phyloP scores from a whole-genome alignment of 768 basidiomycete genomes.

The Suillus discolor region DNA sequence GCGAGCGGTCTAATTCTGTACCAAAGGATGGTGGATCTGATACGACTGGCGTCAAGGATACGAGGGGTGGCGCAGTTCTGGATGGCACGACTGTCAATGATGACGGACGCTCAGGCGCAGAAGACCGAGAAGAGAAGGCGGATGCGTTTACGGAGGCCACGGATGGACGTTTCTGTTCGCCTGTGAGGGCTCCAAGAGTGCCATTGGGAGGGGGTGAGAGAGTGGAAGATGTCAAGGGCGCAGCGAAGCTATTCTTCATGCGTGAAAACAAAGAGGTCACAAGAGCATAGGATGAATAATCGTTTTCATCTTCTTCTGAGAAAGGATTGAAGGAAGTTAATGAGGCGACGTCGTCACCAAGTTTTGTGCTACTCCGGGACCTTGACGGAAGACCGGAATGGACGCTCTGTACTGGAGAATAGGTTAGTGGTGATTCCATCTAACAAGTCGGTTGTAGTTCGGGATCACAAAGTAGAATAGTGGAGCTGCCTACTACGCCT shows the following conservation, averaged over 20 bases:
- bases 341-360: constrained; percentile 62
- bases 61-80: constrained; percentile 75
- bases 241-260: constrained; percentile 78
- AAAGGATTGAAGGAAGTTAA: constrained; percentile 91
- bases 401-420: constrained; percentile 30
- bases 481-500: neutral
- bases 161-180: constrained; percentile 66
- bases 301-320: constrained; percentile 91
- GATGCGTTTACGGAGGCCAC: constrained; percentile 44
- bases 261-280: constrained; percentile 80
- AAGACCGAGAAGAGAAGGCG: constrained; percentile 47
- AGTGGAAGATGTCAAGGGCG: constrained; percentile 58
- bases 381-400: constrained; percentile 50
- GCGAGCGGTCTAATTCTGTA: constrained; percentile 61
- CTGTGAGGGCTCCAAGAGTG: constrained; percentile 30
- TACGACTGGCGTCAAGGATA: constrained; percentile 84
- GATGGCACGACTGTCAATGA: constrained; percentile 54
- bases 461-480: neutral
- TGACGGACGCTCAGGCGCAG: constrained; percentile 56
- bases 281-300: constrained; percentile 83
- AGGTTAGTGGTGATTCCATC: constrained; percentile 38
- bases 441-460: neutral
- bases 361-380: constrained; percentile 64
- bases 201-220: constrained; percentile 38
- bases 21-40: constrained; percentile 76